Evolutionary conservation across 2,329 filamentous ascomycete species (phyloP).

Genomic region (Clarireedia homoeocarpa): DNA sequence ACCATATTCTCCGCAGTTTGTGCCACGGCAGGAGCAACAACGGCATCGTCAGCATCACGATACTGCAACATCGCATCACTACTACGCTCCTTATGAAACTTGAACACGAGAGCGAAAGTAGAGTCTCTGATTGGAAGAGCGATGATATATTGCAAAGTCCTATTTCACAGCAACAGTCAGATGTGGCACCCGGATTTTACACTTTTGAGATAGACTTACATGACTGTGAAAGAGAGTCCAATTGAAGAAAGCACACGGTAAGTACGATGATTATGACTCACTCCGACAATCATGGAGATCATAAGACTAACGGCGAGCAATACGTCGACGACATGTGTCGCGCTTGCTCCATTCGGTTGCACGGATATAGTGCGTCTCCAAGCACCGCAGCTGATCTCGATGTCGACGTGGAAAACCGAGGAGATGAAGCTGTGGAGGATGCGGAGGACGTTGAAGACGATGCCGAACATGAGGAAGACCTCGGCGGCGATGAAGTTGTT

Average conservation of each 20-base stretch:
- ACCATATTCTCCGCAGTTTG: not conserved
- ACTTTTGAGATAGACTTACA: not conserved
- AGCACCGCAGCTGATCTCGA: not conserved
- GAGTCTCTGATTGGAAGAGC: not conserved
- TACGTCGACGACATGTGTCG: not conserved
- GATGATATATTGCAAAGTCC: conserved; percentile 2
- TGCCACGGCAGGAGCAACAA: not conserved
- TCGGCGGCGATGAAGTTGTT: not conserved
- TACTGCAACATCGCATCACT: not conserved
- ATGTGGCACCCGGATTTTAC: not conserved
- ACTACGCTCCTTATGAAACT: not conserved
- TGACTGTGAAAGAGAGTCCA: not conserved
- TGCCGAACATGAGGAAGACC: not conserved
- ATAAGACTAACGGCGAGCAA: not conserved
- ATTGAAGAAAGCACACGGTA: not conserved
- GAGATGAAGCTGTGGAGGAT: not conserved
- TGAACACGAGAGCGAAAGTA: not conserved
- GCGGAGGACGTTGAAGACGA: not conserved
- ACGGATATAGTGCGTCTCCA: not conserved
- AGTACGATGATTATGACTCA: not conserved
- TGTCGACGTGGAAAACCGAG: not conserved
- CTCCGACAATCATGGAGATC: not conserved
- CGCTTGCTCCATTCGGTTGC: not conserved
- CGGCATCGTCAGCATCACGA: not conserved
- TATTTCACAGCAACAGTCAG: not conserved